Evolutionary conservation across 2,329 filamentous ascomycete species (phyloP).

Genomic region (Arachnomyces sp.): DNA sequence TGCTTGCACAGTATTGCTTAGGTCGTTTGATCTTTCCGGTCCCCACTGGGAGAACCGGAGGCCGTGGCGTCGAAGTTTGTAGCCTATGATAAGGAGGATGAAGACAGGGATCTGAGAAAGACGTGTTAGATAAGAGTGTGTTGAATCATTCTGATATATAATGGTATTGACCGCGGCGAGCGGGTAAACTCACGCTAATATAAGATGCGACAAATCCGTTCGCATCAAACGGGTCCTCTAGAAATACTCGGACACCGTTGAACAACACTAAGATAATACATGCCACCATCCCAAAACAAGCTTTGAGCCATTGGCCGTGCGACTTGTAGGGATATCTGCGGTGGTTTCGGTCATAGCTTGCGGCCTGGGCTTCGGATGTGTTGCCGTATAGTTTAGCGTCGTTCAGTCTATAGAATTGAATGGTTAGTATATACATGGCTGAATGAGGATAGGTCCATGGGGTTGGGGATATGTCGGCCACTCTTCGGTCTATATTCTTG

Average conservation of each 20-base stretch:
- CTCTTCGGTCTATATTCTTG: too few species aligned
- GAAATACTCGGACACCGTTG: constrained; percentile 14
- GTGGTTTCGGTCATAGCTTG: constrained; percentile 16
- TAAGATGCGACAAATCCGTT: constrained; percentile 33
- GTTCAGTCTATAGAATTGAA: constrained; percentile 22
- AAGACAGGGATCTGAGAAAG: constrained; percentile 27
- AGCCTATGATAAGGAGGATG: constrained; percentile 29
- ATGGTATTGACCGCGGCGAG: neutral
- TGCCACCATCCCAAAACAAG: constrained; percentile 18
- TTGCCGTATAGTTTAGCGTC: constrained; percentile 33
- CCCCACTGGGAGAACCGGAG: constrained; percentile 27
- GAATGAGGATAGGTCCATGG: neutral
- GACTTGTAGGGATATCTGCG: constrained; percentile 22
- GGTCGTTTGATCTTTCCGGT: constrained; percentile 28
- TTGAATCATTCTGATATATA: neutral
- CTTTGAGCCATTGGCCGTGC: constrained; percentile 20
- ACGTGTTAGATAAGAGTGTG: neutral
- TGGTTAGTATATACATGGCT: neutral
- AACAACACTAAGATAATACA: constrained; percentile 16
- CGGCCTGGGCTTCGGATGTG: constrained; percentile 22
- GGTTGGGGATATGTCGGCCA: too few species aligned
- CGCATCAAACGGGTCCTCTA: constrained; percentile 25
- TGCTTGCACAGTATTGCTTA: constrained; percentile 31
- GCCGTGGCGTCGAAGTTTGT: constrained; percentile 32
- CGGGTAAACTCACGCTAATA: constrained; percentile 27